Evolutionary conservation across 2,329 filamentous ascomycete species (phyloP), one percentile per base, ranked within the genome.

Genomic region (Sordariomycetes sp.): DNA sequence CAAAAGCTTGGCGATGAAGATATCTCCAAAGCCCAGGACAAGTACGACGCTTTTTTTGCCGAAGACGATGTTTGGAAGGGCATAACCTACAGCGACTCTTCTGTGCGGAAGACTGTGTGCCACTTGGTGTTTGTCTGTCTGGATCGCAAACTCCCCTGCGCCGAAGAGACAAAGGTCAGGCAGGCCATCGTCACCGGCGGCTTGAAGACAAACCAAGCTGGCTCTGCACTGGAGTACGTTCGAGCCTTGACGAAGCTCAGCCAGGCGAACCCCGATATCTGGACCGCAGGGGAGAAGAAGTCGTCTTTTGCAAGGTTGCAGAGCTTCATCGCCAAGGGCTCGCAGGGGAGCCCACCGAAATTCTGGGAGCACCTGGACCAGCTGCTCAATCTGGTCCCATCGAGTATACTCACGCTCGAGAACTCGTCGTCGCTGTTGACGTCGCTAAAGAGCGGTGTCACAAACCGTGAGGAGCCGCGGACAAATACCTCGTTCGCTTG

Each of bases 251-350:
- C 75, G 8, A 63, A 67, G 9, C 58, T 95, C 35, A 90, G 87
- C 0, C 59, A 63, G 20, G 53, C 54, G 10, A 70, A 79, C 32
- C 79, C 86, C 1, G 68, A 76, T 12, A 64, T 88, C 8, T 98
- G 92, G 92, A 80, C 77, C 2, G 65, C 71, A 55, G 45, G 49
- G 12, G 61, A 62, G n/a, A 72, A 75, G 42, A 74, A 70, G 37
- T 58, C 70, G 2, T 65, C 73, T 0, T 44, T 72, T 2, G 61
- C 63, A 4, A 61, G 80, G 16, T 57, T 98, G 4, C 71, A 74
- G 32, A 64, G 76, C 8, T 92, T 93, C 45, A 63, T 96, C 6
- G 79, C 83, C 41, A 84, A 79, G 46, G 90, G 92, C 3, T 94
- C 90, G 0, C 85, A 95, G 48, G 75, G 78, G n/a, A 82, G 82